Conservation (phyloP, 495 filamentous ascomycete genomes). For the Aspergillus incahuasiensis region DNA sequence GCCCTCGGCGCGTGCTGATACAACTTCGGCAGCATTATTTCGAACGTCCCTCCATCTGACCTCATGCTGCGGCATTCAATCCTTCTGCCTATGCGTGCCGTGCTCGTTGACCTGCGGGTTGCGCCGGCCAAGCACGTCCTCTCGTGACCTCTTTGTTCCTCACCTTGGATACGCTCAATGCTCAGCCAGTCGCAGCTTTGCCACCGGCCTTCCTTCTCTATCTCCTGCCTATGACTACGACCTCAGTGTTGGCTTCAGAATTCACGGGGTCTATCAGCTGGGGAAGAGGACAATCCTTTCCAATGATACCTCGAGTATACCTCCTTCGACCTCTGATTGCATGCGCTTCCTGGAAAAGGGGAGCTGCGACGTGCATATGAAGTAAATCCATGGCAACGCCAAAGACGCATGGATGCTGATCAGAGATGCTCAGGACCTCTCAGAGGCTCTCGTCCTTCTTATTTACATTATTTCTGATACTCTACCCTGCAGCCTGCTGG, state of each 20-base stretch:
- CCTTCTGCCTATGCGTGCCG: conserved; percentile 1
- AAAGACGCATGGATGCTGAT: conserved; percentile 16
- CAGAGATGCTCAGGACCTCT: not conserved
- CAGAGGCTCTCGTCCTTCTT: conserved; percentile 1
- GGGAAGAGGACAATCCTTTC: conserved; percentile 1
- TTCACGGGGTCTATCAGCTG: conserved; percentile 5
- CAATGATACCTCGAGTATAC: not conserved
- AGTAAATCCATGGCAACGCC: conserved; percentile 15
- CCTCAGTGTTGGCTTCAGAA: conserved; percentile 4
- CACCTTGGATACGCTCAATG: not conserved
- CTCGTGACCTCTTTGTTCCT: conserved; percentile 3
- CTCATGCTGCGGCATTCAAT: conserved; percentile 1
- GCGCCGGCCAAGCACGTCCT: not conserved
- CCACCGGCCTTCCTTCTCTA: conserved; percentile 5
- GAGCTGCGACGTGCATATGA: conserved; percentile 9
- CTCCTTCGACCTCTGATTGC: not conserved
- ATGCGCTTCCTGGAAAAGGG: conserved; percentile 4
- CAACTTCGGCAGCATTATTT: not conserved
- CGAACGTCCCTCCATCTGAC: not conserved
- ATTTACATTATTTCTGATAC: conserved; percentile 2
- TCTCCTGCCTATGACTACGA: conserved; percentile 1
- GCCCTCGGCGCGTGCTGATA: conserved; percentile 4
- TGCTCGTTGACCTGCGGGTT: conserved; percentile 2
- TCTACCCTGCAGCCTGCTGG: not conserved
- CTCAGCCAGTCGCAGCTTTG: conserved; percentile 10